Base-by-base conservation (phyloP, 2,329 filamentous ascomycete species). In the Diaporthe citriasiana region DNA sequence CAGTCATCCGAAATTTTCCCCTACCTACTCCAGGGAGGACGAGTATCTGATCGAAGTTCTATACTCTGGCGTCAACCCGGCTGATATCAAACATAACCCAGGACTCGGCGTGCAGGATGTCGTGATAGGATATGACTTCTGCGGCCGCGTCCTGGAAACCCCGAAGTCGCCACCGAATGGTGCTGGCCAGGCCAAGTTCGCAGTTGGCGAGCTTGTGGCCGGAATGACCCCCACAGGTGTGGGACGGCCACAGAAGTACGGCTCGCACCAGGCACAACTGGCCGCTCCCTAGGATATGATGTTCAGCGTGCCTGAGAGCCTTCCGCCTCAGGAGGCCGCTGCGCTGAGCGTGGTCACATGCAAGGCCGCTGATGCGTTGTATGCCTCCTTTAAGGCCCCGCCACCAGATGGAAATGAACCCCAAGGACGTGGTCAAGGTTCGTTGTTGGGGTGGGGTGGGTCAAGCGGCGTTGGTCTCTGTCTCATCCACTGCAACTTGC, bases 71-170 rank as follows among this genome's bases (percentile, higher is more conserved):
- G 60, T 70, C 27, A 75, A 75, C 42, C 71, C 74, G 12, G 75
- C 75, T 17, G 75, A 76, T 27, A 59, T 73, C 27, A 70, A 50
- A 17, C 75, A 76, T 45, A 60, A 59, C 25, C n/a, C 30, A 13
- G n/a, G 45, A 4, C 71, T 76, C 27, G 75, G 75, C 13, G 69
- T 76, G 19, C 35, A 22, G n/a, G 33, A 70, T 10, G 47, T 33
- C 3, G 71, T 76, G 8, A 59, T 75, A 42, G 75, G 75, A 19
- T 76, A 76, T 42, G 75, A 76, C 45, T 75, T 76, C 50, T 59
- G 53, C 51, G 75, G 75, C 35, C 59, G 59, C 27, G 59, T 65
- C 7, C 27, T 50, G 25, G 27, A 12, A 9, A 50, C 59, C 42
- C 59, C 59, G 19, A 25, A 13, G 15, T 35, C 59, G 5, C 59